Evolutionary conservation across 2,329 filamentous ascomycete species (phyloP), one percentile per base, ranked within the genome.

Genomic region (Kalmusia sp.): DNA sequence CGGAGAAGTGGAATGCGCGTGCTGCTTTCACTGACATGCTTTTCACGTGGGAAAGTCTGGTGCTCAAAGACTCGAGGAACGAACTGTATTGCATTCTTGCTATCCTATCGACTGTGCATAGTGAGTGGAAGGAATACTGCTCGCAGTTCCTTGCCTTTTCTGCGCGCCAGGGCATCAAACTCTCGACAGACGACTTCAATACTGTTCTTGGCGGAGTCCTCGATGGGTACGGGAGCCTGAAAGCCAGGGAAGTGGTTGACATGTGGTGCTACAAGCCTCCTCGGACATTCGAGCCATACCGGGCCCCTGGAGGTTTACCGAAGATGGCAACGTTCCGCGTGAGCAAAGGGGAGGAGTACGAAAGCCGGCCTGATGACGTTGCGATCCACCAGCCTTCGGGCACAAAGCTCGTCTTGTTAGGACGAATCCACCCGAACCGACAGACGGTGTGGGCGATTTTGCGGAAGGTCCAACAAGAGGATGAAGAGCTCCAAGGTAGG

Each of bases 201-300:
- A 62, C 65, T 15, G 55, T 86, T 6, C 79, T 89, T 6, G 74
- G 79, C 37, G 83, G 81, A n/a, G 74, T 86, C 7, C 79, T 83
- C 2, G 76, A 80, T 24, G 73, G 73, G 0, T 77, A 80, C 40
- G 82, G 80, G 49, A 80, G 77, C 51, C 50, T 57, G 8, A 74
- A 74, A 28, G 86, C 82, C 52, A 78, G 73, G 51, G 69, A 62
- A 3, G 59, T 86, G 28, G 81, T 82, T 51, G 66, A 79, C 8
- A 69, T 67, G 30, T 86, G 82, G 77, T 74, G 71, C 57, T 64
- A 71, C 44, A 53, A 46, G 9, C 45, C 61, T 2, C 57, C 62
- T 12, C 58, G 56, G 17, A 38, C 38, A 6, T 68, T 67, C 17
- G 55, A 59, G 38, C 51, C 69, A 27, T 71, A 67, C 46, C 57